These are phyloP conservation scores for Ramaria rubella DNA, from an alignment of 768 basidiomycete genomes.

Conservation along the genomic window DNA sequence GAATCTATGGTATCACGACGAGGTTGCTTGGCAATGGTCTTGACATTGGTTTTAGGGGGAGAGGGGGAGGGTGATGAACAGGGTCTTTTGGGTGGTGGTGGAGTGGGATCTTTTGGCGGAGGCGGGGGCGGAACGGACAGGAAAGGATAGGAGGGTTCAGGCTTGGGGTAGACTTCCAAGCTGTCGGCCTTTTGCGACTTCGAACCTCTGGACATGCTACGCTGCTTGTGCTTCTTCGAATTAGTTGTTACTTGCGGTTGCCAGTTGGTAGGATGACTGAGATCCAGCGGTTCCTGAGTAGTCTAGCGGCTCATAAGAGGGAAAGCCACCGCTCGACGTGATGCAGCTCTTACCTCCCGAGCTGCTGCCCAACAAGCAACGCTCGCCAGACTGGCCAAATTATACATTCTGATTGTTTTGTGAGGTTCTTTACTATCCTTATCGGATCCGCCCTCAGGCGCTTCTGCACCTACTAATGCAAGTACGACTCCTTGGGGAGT, in stretches of 20 bases:
- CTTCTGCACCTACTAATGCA: constrained; percentile 61
- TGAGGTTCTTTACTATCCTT: constrained; percentile 53
- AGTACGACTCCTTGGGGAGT: constrained; percentile 70
- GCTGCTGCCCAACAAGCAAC: constrained; percentile 69
- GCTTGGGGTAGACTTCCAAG: constrained; percentile 24
- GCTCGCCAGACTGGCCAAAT: constrained; percentile 63
- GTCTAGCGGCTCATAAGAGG: constrained; percentile 34
- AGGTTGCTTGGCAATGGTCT: background rate
- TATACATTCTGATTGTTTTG: constrained; percentile 70
- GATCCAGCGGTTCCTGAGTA: constrained; percentile 51
- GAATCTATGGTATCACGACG: constrained; percentile 34
- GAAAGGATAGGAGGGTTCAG: constrained; percentile 19
- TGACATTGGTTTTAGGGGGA: background rate
- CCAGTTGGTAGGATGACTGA: constrained; percentile 42
- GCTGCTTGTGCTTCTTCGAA: constrained; percentile 38
- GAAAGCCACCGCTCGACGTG: background rate
- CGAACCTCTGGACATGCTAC: constrained; percentile 51
- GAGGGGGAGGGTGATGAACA: background rate
- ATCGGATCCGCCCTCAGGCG: constrained; percentile 19
- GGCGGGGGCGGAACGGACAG: constrained; percentile 20
- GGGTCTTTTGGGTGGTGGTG: background rate
- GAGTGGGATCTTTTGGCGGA: constrained; percentile 10
- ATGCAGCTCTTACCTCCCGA: constrained; percentile 46
- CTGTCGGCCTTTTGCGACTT: constrained; percentile 14
- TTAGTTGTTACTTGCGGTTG: constrained; percentile 39